A percentile compares a stretch with the other conserved stretches of the same genome.
Conservation (phyloP, 768 basidiomycete genomes). For the Pleurotus giganteus region DNA sequence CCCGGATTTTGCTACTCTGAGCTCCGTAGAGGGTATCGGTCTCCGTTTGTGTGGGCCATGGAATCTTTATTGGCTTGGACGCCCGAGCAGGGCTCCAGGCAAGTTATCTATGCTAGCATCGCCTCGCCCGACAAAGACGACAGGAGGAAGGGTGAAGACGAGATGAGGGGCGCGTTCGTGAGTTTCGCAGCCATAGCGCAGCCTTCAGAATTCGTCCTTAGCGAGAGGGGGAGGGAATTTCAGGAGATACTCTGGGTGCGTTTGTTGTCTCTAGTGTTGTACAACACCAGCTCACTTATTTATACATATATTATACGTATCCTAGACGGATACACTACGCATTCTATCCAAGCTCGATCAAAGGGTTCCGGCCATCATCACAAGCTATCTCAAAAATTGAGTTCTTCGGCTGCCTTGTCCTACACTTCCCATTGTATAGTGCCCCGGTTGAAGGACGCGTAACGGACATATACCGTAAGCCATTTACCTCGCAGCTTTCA, state of each 20-base stretch:
- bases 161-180: slow-evolving; percentile 30
- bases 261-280: too few relatives aligned
- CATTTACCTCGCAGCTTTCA: too few relatives aligned
- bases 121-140: slow-evolving; percentile 13
- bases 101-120: slow-evolving; percentile 32
- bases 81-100: slow-evolving; percentile 33
- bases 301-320: too few relatives aligned
- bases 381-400: slow-evolving; percentile 20
- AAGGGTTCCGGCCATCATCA: slow-evolving; percentile 14
- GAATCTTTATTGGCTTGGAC: slow-evolving; percentile 30
- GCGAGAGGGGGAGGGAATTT: slow-evolving; percentile 25
- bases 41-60: slow-evolving; percentile 19
- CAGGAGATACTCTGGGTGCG: slow-evolving; percentile 36
- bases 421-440: too few relatives aligned
- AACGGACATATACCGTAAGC: too few relatives aligned
- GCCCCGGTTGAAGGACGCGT: too few relatives aligned
- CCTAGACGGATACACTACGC: slow-evolving; percentile 18
- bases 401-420: too few relatives aligned
- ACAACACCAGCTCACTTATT: too few relatives aligned
- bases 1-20: slow-evolving; percentile 43
- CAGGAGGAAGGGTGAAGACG: slow-evolving; percentile 22
- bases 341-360: slow-evolving; percentile 18
- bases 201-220: slow-evolving; percentile 31
- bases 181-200: slow-evolving; percentile 22
- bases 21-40: slow-evolving; percentile 25